These are phyloP conservation scores for Violaceomyces palustris DNA, from an alignment of 1,284 basidiomycete genomes.

Conservation along the genomic window DNA sequence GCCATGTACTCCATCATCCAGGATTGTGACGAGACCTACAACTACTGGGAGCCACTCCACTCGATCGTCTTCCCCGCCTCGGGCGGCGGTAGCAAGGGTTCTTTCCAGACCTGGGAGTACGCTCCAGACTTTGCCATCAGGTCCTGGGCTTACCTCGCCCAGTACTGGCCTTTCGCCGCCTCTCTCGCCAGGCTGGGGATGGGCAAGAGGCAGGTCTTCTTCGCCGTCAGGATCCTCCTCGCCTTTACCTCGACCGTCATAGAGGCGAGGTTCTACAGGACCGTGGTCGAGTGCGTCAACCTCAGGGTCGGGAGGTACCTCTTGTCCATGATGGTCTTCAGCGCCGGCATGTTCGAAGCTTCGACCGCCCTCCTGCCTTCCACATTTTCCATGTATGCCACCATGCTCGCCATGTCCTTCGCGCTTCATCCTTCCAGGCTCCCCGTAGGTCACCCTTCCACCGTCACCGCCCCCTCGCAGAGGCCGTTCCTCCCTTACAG, in stretches of 20 bases:
- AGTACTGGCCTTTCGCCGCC: slow-evolving; percentile 49
- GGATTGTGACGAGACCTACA: slow-evolving; percentile 91
- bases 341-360: slow-evolving; percentile 89
- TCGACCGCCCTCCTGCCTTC: slow-evolving; percentile 68
- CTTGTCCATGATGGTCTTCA: slow-evolving; percentile 76
- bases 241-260: slow-evolving; percentile 69
- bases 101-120: slow-evolving; percentile 99
- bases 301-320: slow-evolving; percentile 85
- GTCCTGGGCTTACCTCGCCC: slow-evolving; percentile 83
- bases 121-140: slow-evolving; percentile 84
- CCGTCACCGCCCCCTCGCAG: slow-evolving; percentile 16
- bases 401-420: slow-evolving; percentile 73
- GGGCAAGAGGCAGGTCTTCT: slow-evolving; percentile 73
- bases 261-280: slow-evolving; percentile 80
- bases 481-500: slow-evolving; percentile 20
- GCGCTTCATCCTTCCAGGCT: slow-evolving; percentile 64
- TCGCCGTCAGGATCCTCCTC: slow-evolving; percentile 75
- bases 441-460: slow-evolving; percentile 8
- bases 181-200: slow-evolving; percentile 9
- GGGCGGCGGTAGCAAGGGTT: too few species aligned
- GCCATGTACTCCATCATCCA: slow-evolving; percentile 94
- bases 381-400: slow-evolving; percentile 88
- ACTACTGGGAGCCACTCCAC: slow-evolving; percentile 97
- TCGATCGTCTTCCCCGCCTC: slow-evolving; percentile 62
- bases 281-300: slow-evolving; percentile 76